These are phyloP conservation scores for Phialophora macrospora DNA, from an alignment of 2,329 filamentous ascomycete genomes.

Conservation along the genomic window DNA sequence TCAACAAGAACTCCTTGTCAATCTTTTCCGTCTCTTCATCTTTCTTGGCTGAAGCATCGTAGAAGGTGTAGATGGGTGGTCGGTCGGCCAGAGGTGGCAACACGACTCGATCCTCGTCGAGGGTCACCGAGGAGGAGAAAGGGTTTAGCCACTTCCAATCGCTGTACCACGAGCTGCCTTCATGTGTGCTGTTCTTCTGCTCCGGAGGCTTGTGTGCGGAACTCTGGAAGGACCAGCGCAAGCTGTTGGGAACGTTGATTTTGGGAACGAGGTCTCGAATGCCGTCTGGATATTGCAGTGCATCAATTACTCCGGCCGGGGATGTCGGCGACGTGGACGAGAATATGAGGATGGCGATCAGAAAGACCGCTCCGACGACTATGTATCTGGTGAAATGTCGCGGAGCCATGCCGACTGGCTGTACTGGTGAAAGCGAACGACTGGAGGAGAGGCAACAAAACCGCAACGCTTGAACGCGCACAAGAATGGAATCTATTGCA, in stretches of 20 bases:
- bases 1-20: slow-evolving; percentile 77
- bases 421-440: slow-evolving; percentile 15
- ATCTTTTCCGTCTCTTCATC: slow-evolving; percentile 69
- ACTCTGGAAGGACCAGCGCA: slow-evolving; percentile 66
- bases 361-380: slow-evolving; percentile 50
- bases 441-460: slow-evolving; percentile 10
- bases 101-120: slow-evolving; percentile 82
- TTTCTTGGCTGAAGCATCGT: slow-evolving; percentile 70
- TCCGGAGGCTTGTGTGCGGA: slow-evolving; percentile 73
- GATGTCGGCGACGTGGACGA: slow-evolving; percentile 49
- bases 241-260: slow-evolving; percentile 56
- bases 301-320: slow-evolving; percentile 41
- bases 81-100: slow-evolving; percentile 75
- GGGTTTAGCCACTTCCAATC: slow-evolving; percentile 90
- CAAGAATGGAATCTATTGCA: slow-evolving; percentile 7
- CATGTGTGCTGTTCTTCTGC: slow-evolving; percentile 77
- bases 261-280: slow-evolving; percentile 49
- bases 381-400: slow-evolving; percentile 44
- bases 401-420: slow-evolving; percentile 32
- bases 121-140: slow-evolving; percentile 78
- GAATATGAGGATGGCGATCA: slow-evolving; percentile 51
- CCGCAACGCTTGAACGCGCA: slow-evolving; percentile 4
- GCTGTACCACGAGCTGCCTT: slow-evolving; percentile 81
- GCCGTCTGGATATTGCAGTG: slow-evolving; percentile 21
- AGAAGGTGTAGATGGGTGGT: slow-evolving; percentile 86